A percentile compares a stretch with the other conserved stretches of the same genome.
These are phyloP conservation scores for Tinospora cordifolia DNA, from an alignment of 164 flowering plant species.

Conservation along the genomic window DNA sequence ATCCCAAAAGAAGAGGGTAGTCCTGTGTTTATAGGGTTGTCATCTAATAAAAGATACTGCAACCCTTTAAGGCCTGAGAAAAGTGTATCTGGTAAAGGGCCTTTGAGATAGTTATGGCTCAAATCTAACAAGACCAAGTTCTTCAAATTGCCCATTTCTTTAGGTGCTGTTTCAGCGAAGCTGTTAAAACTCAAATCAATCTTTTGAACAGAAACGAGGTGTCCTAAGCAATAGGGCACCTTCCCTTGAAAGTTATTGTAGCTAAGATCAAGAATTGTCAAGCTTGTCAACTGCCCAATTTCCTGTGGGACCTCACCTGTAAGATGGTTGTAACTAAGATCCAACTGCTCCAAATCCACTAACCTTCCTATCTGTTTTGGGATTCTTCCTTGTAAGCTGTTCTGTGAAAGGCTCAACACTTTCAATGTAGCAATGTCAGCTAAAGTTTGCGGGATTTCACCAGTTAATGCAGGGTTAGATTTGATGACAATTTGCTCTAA, in stretches of 20 bases:
- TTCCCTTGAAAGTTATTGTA: neutral
- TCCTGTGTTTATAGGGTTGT: neutral
- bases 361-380: neutral
- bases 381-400: slow-evolving; percentile 1
- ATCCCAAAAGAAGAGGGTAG: neutral
- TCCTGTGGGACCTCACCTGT: neutral
- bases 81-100: neutral
- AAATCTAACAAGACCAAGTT: neutral
- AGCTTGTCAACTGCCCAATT: neutral
- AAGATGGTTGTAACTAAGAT: neutral
- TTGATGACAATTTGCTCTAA: neutral
- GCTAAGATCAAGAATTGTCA: neutral
- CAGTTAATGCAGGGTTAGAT: neutral
- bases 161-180: neutral
- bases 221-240: neutral
- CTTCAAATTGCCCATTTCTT: neutral
- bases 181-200: slow-evolving; percentile 1
- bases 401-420: neutral
- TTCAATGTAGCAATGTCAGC: neutral
- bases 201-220: neutral
- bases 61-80: neutral
- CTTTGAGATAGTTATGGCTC: neutral
- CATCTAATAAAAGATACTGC: neutral
- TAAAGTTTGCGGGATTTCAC: neutral
- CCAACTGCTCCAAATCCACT: neutral